Conservation (phyloP, 176 grass and related monocot species). For the Aegilops sharonensis region DNA sequence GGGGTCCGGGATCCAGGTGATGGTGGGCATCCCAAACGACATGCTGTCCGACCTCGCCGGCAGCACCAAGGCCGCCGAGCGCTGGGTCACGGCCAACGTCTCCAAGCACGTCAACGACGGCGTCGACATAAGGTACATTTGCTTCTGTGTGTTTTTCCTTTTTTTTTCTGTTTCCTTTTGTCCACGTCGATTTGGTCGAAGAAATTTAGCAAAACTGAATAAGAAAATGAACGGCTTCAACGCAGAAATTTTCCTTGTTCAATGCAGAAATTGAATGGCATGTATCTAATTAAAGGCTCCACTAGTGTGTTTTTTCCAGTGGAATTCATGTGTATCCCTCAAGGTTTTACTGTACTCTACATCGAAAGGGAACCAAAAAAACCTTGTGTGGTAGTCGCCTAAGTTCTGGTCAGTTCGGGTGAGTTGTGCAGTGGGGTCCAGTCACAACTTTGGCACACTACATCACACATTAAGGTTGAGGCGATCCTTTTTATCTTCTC, state of each 20-base stretch:
- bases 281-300: neutral
- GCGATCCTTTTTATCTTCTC: neutral
- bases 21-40: conserved; percentile 90
- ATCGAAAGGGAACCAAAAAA: neutral
- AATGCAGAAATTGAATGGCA: no score
- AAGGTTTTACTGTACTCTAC: no score
- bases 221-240: neutral
- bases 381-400: neutral
- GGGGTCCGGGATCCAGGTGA: conserved; percentile 66
- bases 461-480: neutral
- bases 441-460: neutral
- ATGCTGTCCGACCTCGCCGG: conserved; percentile 52
- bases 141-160: no score
- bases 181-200: neutral
- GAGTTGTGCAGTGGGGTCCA: neutral
- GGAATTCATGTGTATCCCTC: neutral
- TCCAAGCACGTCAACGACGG: conserved; percentile 57
- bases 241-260: no score
- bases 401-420: neutral
- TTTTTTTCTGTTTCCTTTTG: neutral
- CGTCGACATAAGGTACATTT: conserved; percentile 67
- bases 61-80: conserved; percentile 46
- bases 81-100: conserved; percentile 70
- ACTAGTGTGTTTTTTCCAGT: neutral
- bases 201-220: no score